Evolutionary conservation across 2,329 filamentous ascomycete genomes (phyloP), one percentile per base, ranked within the genome.

Genomic region (Acrocalymma vagum): DNA sequence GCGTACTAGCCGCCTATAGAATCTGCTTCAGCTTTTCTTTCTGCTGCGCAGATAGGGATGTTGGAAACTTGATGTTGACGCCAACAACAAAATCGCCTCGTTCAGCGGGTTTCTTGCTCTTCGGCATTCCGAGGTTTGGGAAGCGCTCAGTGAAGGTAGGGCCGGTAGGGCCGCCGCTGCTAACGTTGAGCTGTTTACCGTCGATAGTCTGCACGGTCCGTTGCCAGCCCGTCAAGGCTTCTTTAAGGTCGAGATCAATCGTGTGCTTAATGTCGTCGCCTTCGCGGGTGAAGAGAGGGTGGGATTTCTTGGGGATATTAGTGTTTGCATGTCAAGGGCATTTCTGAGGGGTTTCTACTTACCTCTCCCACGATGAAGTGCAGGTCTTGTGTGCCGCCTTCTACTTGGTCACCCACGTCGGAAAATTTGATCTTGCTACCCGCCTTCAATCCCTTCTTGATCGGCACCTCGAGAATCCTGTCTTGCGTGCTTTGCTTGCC

Each of bases 371-470:
- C 83, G 43, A 99, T 87, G 61, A 99, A 95, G 69, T 96, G 92
- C 36, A 99, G 73, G 71, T 99, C 94, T 70, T 99, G 94, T 44
- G 91, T 89, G 10, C 93, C 93, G 27, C 94, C 94, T 65, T 97
- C 94, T 48, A 96, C 91, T 69, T 97, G 92, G 71, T 99, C 94
- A 9, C 94, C 94, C n/a, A 99, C 92, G 27, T 93, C 91, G 64
- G 88, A 89, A 67, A 96, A 99, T 74, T 96, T 96, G 72, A 99
- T 96, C 79, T 97, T 99, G 63, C 90, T 95, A 20, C 94, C 94
- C 59, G 95, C 92, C 75, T 97, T 96, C 72, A 97, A 75, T 44
- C 94, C 94, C 5, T 90, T 86, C 75, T 96, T 97, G 74, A 99
- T 96, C 30, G 91, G 90, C 36, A 97, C 93, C 65, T 95, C 91